These are phyloP conservation scores for Cercophora samala DNA, from an alignment of 495 filamentous ascomycete genomes.

Conservation along the genomic window DNA sequence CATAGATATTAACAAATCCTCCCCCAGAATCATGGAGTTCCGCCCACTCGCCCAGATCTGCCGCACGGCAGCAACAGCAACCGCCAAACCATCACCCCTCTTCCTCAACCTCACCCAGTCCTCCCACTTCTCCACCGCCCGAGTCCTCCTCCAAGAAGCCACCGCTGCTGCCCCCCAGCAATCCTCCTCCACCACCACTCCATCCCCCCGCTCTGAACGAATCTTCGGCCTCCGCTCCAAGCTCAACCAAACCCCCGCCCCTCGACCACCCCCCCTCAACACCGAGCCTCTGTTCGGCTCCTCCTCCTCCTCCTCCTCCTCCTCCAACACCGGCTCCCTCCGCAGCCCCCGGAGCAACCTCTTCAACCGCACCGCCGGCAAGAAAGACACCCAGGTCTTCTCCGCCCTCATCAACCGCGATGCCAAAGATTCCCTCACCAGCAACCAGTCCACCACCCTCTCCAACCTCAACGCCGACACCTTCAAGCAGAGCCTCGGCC, in stretches of 20 bases:
- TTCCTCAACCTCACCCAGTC: neutral
- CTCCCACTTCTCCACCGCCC: conserved; percentile 17
- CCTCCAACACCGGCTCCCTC: conserved; percentile 7
- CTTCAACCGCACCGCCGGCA: neutral
- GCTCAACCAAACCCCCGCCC: neutral
- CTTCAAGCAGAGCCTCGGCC: conserved; percentile 15
- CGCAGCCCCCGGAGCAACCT: neutral
- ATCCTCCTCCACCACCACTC: neutral
- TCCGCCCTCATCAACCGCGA: conserved; percentile 10
- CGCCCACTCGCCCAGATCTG: conserved; percentile 22
- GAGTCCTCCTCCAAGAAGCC: conserved; percentile 6
- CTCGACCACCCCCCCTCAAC: neutral
- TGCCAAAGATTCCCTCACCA: conserved; percentile 9
- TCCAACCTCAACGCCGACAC: conserved; percentile 15
- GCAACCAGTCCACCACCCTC: neutral
- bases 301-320: conserved; percentile 4
- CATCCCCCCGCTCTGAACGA: neutral
- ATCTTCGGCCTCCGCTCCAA: neutral
- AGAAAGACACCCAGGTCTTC: conserved; percentile 1
- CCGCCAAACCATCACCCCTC: conserved; percentile 18
- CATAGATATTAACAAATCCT: neutral
- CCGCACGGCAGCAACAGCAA: conserved; percentile 27
- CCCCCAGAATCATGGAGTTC: conserved; percentile 29
- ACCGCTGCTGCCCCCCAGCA: neutral
- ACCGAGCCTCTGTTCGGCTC: neutral